phyloP scores from a whole-genome alignment of 2,329 filamentous ascomycete species.

The Clonostachys rosea region DNA sequence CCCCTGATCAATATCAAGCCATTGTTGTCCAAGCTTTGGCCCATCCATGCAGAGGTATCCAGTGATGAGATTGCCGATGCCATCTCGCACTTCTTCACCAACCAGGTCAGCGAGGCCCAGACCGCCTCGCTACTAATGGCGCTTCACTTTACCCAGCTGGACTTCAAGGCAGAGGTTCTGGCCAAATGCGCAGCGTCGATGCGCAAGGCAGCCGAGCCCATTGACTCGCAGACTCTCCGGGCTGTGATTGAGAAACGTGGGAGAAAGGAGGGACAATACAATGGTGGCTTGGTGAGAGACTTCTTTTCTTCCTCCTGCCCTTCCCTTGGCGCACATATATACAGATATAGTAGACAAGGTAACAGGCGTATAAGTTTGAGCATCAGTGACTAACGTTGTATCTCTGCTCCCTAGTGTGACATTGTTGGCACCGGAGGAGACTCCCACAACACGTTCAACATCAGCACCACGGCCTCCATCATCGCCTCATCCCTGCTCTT shows the following conservation, averaged over 20 bases:
- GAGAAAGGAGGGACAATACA: conserved; percentile 67
- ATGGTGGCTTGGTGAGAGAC: conserved; percentile 71
- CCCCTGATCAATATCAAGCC: conserved; percentile 58
- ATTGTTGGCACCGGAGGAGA: conserved; percentile 98
- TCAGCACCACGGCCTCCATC: conserved; percentile 92
- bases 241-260: conserved; percentile 56
- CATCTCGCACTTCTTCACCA: conserved; percentile 86
- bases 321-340: not conserved
- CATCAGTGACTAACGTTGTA: too few relatives aligned
- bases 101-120: conserved; percentile 83
- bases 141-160: conserved; percentile 84
- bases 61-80: conserved; percentile 85
- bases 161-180: conserved; percentile 80
- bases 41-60: conserved; percentile 49
- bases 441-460: conserved; percentile 96
- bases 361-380: not conserved
- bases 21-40: conserved; percentile 71
- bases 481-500: conserved; percentile 81
- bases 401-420: conserved; percentile 55
- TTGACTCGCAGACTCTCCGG: conserved; percentile 61
- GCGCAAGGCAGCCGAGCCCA: conserved; percentile 70
- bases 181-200: conserved; percentile 80
- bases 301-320: not conserved
- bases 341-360: not conserved
- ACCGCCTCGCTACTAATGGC: conserved; percentile 83